Percentiles rank a stretch among this genome's conserved stretches.
Evolutionary conservation across 768 basidiomycete genomes (phyloP).

Genomic region (Russula sp.): DNA sequence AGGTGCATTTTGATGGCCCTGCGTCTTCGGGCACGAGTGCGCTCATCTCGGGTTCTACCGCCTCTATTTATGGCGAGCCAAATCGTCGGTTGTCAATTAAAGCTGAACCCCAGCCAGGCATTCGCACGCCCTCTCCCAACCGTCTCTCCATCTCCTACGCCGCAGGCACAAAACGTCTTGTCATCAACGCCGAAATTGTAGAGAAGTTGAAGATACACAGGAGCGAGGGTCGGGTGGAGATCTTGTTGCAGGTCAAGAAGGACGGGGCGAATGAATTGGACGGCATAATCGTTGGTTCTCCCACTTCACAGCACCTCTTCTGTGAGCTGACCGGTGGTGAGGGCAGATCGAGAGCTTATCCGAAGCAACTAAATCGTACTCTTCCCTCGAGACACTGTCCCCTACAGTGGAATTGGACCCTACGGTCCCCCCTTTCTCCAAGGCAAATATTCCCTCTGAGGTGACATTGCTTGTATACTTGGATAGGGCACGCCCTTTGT

Average conservation of each 20-base stretch:
- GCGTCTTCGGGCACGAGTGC: slow-evolving; percentile 18
- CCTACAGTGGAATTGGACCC: slow-evolving; percentile 43
- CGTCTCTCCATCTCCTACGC: slow-evolving; percentile 95
- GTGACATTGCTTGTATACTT: slow-evolving; percentile 69
- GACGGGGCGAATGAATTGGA: slow-evolving; percentile 51
- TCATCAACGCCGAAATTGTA: slow-evolving; percentile 84
- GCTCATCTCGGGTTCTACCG: slow-evolving; percentile 16
- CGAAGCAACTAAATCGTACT: slow-evolving; percentile 64
- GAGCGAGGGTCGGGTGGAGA: slow-evolving; percentile 79
- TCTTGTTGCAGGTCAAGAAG: slow-evolving; percentile 52
- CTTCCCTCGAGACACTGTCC: slow-evolving; percentile 44
- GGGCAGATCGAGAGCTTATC: slow-evolving; percentile 69
- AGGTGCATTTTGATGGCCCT: slow-evolving; percentile 16
- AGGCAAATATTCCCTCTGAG: slow-evolving; percentile 43
- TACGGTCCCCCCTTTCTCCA: slow-evolving; percentile 69
- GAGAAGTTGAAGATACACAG: slow-evolving; percentile 75
- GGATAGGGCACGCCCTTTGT: slow-evolving; percentile 81
- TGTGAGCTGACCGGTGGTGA: slow-evolving; percentile 2
- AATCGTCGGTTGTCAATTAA: slow-evolving; percentile 26
- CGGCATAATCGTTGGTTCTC: slow-evolving; percentile 63
- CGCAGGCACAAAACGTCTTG: slow-evolving; percentile 75
- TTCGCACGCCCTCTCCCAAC: slow-evolving; percentile 61
- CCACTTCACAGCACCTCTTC: neutral
- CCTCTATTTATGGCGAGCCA: slow-evolving; percentile 14
- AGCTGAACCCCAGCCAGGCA: slow-evolving; percentile 23